Conservation (phyloP, 257 asterid species). For the Fraxinus excelsior region DNA sequence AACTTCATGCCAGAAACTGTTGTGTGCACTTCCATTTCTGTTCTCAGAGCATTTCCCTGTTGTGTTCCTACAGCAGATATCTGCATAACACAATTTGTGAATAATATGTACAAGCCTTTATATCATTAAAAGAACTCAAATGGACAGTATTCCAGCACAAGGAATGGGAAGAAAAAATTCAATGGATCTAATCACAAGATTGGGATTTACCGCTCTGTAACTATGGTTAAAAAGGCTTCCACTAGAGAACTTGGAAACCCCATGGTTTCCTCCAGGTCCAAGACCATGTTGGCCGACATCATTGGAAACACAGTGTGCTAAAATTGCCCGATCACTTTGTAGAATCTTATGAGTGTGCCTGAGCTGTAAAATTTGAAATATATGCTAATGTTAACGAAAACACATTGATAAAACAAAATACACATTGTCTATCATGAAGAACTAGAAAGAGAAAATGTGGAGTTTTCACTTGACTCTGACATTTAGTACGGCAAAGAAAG, state of each 20-base stretch:
- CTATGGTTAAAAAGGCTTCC: constrained; percentile 25
- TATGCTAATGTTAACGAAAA: background rate
- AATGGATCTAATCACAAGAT: constrained; percentile 31
- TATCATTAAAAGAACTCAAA: background rate
- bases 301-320: background rate
- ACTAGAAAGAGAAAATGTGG: background rate
- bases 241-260: constrained; percentile 37
- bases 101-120: background rate
- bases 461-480: background rate
- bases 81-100: constrained; percentile 44
- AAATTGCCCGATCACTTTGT: background rate
- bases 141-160: constrained; percentile 15
- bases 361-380: background rate
- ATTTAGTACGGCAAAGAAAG: background rate
- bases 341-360: background rate
- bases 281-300: constrained; percentile 28
- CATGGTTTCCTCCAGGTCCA: constrained; percentile 36
- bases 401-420: background rate
- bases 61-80: constrained; percentile 34
- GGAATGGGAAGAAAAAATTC: constrained; percentile 14
- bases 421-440: background rate
- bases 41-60: constrained; percentile 48
- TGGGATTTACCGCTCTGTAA: constrained; percentile 38
- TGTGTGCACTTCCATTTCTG: constrained; percentile 39
- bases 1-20: constrained; percentile 43